phyloP scores from a whole-genome alignment of 148 eudicot genomes.

The Pharnaceum exiguum region DNA sequence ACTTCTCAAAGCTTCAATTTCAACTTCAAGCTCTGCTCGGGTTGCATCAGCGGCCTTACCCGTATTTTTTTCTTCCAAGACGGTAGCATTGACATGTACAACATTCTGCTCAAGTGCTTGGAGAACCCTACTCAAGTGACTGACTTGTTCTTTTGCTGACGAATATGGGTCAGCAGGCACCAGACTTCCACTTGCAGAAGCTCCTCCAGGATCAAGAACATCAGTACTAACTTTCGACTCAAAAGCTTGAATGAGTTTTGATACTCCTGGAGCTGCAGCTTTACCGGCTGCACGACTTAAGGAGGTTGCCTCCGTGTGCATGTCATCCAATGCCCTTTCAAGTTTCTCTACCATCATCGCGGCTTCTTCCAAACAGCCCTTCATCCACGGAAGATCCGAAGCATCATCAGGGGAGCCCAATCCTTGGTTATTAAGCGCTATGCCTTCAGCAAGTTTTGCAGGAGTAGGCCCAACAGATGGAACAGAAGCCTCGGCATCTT shows the following conservation, averaged over 20 bases:
- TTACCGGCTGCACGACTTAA: constrained; percentile 40
- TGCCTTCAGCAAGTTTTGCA: constrained; percentile 9
- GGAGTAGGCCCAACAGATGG: constrained; percentile 6
- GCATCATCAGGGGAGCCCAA: constrained; percentile 28
- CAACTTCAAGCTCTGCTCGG: constrained; percentile 41
- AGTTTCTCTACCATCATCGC: constrained; percentile 43
- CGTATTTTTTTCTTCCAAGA: constrained; percentile 34
- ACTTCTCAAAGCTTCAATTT: constrained; percentile 43
- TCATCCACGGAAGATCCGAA: constrained; percentile 32
- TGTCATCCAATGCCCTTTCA: constrained; percentile 50
- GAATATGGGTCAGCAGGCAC: constrained; percentile 35
- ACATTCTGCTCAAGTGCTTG: constrained; percentile 41
- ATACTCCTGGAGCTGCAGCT: constrained; percentile 52
- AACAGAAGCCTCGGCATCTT: constrained; percentile 6
- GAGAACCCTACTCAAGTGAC: constrained; percentile 40
- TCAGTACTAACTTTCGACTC: constrained; percentile 59
- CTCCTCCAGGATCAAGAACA: constrained; percentile 36
- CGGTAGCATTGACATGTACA: constrained; percentile 38
- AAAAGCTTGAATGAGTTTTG: constrained; percentile 81
- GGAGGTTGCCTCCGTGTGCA: constrained; percentile 46
- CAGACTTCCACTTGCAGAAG: constrained; percentile 28
- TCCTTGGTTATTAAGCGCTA: constrained; percentile 17
- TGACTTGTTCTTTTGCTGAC: constrained; percentile 31
- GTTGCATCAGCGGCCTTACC: constrained; percentile 29
- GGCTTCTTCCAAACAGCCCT: constrained; percentile 52